A percentile compares a stretch with the other conserved stretches of the same genome.
Evolutionary conservation across 352 stramenopile genomes (phyloP).

Genomic region (Globisporangium rhizosaccharum): DNA sequence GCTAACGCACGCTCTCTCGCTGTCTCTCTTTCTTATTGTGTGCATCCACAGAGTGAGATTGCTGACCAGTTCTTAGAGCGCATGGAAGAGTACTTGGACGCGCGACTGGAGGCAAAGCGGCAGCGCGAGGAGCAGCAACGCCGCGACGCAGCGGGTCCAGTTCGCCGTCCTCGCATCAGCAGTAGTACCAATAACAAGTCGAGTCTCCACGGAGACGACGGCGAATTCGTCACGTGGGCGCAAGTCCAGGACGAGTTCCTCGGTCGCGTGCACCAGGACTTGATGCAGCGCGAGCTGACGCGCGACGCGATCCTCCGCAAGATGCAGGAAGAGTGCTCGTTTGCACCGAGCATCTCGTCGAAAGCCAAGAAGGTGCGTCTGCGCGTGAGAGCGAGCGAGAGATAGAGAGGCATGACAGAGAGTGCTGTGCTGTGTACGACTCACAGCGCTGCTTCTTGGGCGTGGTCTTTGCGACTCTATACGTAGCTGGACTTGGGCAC

Average conservation of each 20-base stretch:
- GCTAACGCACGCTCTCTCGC: not conserved
- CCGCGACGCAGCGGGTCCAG: not conserved
- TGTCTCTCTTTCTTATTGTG: not conserved
- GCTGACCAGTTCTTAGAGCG: slow-evolving; percentile 57
- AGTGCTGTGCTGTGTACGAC: not conserved
- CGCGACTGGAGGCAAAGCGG: slow-evolving; percentile 10
- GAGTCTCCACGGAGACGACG: not conserved
- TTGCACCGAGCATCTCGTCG: slow-evolving; percentile 44
- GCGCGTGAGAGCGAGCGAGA: not conserved
- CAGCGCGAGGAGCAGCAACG: slow-evolving; percentile 13
- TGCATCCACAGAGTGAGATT: slow-evolving; percentile 31
- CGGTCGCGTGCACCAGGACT: slow-evolving; percentile 54
- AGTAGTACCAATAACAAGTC: not conserved
- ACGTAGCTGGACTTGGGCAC: slow-evolving; percentile 32
- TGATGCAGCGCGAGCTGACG: slow-evolving; percentile 42
- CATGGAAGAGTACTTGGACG: slow-evolving; percentile 33
- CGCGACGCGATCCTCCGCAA: slow-evolving; percentile 45
- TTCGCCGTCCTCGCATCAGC: not conserved
- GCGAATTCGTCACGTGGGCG: slow-evolving; percentile 25
- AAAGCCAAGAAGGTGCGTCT: slow-evolving; percentile 23
- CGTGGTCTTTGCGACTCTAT: not conserved
- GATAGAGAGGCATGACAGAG: not conserved
- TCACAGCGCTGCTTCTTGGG: not conserved
- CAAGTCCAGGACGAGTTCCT: slow-evolving; percentile 62
- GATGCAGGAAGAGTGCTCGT: slow-evolving; percentile 51